Base-by-base conservation (phyloP, 1,284 basidiomycete genomes). In the Schizophyllum commune region DNA sequence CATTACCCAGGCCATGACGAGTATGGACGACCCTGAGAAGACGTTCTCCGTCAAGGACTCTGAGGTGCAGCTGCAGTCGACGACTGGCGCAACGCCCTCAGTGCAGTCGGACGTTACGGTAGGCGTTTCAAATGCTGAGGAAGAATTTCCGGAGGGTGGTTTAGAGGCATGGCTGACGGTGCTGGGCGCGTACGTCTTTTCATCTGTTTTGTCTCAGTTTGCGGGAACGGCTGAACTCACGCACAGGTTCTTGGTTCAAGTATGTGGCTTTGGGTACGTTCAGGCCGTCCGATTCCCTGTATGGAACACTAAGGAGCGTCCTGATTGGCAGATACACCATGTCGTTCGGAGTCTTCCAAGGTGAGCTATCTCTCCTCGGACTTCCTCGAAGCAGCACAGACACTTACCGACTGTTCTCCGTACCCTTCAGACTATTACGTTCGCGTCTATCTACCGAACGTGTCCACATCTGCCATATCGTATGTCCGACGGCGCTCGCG, bases 401-500 rank as follows among this genome's bases (percentile, higher is more conserved):
- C 2, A 3, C 34, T 32, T 19, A 20, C 53, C 19, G 27, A 27
- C 27, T 27, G 27, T 27, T 27, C 27, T 27, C 27, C 27, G 27
- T 27, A 5, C 27, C 19, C 15, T 27, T 32, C 3, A 75, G 74
- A 75, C 57, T 75, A 68, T 60, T 74, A 78, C 60, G 69, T 70
- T 2, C 70, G 70, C 3, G 63, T 66, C 34, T 76, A 74, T 60
- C 58, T 78, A 57, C 69, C 71, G 54, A 68, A 73, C 21, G 66
- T 66, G 15, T 73, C 71, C 4, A 64, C 77, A 0, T 77, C 75
- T 20, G 60, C 69, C 2, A 74, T 78, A 56, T 72, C 76, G 77
- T 72, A 59, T 64, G 39, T 47, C 39, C 39, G 27, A 27, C 27
- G 39, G 39, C 9, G 39, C 39, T 47, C 17, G 39, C 39, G 9